phyloP scores from a whole-genome alignment of 768 basidiomycete species.

The Asterophora parasitica region DNA sequence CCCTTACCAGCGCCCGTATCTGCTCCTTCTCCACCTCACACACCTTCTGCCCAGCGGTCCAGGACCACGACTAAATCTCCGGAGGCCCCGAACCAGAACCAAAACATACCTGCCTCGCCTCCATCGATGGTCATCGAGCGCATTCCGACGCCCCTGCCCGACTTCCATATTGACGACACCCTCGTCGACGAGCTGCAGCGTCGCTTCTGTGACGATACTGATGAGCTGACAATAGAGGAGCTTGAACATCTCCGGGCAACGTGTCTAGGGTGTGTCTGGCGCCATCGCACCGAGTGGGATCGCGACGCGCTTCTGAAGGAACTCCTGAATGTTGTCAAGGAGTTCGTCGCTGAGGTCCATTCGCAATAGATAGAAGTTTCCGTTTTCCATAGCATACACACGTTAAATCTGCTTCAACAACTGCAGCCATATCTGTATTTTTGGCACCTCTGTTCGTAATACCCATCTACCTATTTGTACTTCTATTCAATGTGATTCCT shows the following conservation, averaged over 20 bases:
- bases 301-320: conserved; percentile 60
- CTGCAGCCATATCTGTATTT: too few species aligned
- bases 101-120: conserved; percentile 17
- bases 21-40: conserved; percentile 18
- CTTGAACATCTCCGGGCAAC: conserved; percentile 91
- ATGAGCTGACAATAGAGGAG: conserved; percentile 71
- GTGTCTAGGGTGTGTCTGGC: conserved; percentile 79
- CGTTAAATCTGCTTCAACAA: neutral
- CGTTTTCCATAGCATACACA: neutral
- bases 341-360: conserved; percentile 64
- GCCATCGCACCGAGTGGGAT: conserved; percentile 79
- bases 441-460: too few species aligned
- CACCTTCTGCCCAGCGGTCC: conserved; percentile 12
- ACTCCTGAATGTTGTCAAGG: conserved; percentile 48
- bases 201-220: conserved; percentile 51
- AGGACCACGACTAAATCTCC: conserved; percentile 17
- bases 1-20: conserved; percentile 12
- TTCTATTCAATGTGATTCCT: too few species aligned
- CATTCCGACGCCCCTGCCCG: conserved; percentile 67
- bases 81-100: conserved; percentile 9
- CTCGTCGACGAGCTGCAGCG: conserved; percentile 44
- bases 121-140: conserved; percentile 51
- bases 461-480: too few species aligned
- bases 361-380: conserved; percentile 6
- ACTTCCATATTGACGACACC: conserved; percentile 62